Conservation (phyloP, 108 stramenopile species). For the Stephanodiscus triporus region DNA sequence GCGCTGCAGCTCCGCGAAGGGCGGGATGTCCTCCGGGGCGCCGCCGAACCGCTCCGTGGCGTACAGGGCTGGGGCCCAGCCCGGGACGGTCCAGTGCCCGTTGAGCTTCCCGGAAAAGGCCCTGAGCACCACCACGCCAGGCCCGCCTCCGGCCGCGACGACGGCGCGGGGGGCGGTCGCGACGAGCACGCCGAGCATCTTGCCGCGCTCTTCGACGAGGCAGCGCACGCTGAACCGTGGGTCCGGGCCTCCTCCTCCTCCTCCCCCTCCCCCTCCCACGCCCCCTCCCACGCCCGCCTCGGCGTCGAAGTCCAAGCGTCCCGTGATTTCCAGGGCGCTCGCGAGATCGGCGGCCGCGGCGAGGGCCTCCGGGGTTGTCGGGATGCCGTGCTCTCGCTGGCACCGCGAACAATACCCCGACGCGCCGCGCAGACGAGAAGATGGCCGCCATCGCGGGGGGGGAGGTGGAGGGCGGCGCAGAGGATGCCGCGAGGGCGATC, state of each 20-base stretch:
- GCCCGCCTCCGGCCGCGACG: not conserved
- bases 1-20: constrained; percentile 3
- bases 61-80: constrained; percentile 21
- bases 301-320: not conserved
- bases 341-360: not conserved
- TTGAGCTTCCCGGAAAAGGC: constrained; percentile 30
- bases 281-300: too few species aligned
- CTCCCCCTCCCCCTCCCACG: too few species aligned
- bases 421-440: too few species aligned
- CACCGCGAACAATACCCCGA: constrained; percentile 2
- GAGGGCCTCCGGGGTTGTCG: constrained; percentile 1
- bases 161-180: not conserved
- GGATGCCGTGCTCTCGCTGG: not conserved
- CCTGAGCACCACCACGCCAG: constrained; percentile 10
- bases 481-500: too few species aligned
- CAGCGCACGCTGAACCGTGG: constrained; percentile 1
- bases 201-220: constrained; percentile 21
- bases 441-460: too few species aligned
- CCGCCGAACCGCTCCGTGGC: not conserved
- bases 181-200: constrained; percentile 26
- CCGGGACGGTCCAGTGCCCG: constrained; percentile 22
- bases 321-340: not conserved
- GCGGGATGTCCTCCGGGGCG: constrained; percentile 14
- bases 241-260: constrained; percentile 13
- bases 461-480: too few species aligned